phyloP scores from a whole-genome alignment of 495 filamentous ascomycete species.

The Chlorociboria aeruginascens region DNA sequence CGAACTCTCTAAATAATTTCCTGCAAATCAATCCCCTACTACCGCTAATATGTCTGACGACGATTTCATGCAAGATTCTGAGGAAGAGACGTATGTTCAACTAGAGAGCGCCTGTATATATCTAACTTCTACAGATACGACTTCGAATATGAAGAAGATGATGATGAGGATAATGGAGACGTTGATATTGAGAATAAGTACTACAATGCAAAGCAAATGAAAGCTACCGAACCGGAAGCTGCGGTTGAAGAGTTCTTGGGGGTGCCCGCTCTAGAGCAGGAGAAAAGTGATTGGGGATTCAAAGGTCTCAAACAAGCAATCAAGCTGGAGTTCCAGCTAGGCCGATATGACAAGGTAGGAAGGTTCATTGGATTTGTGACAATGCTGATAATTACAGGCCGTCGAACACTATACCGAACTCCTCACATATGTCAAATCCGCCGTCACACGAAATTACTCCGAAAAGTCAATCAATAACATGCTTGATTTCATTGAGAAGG shows the following conservation, averaged over 20 bases:
- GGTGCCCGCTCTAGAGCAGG: conserved; percentile 64
- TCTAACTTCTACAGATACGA: conserved; percentile 53
- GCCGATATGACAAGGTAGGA: conserved; percentile 67
- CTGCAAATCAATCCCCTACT: not conserved
- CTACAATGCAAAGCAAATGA: conserved; percentile 98
- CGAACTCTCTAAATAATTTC: not conserved
- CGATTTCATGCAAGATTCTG: conserved; percentile 97
- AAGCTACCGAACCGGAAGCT: conserved; percentile 71
- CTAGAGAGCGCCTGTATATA: not conserved
- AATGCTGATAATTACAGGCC: conserved; percentile 44
- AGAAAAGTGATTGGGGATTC: conserved; percentile 95
- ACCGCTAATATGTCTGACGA: conserved; percentile 66
- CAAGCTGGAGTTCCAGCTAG: conserved; percentile 87
- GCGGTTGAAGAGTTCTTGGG: conserved; percentile 86
- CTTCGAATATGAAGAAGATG: conserved; percentile 90
- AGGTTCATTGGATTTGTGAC: not conserved
- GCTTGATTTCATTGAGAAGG: conserved; percentile 94
- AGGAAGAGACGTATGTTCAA: conserved; percentile 60
- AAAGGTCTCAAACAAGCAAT: conserved; percentile 96
- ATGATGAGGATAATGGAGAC: conserved; percentile 77
- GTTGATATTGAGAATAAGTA: conserved; percentile 99
- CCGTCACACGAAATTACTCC: conserved; percentile 95
- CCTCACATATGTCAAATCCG: conserved; percentile 92
- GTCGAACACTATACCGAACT: conserved; percentile 93
- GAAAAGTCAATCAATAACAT: conserved; percentile 99